Conservation (phyloP, 2,329 filamentous ascomycete species). For the Fusarium mangiferae region DNA sequence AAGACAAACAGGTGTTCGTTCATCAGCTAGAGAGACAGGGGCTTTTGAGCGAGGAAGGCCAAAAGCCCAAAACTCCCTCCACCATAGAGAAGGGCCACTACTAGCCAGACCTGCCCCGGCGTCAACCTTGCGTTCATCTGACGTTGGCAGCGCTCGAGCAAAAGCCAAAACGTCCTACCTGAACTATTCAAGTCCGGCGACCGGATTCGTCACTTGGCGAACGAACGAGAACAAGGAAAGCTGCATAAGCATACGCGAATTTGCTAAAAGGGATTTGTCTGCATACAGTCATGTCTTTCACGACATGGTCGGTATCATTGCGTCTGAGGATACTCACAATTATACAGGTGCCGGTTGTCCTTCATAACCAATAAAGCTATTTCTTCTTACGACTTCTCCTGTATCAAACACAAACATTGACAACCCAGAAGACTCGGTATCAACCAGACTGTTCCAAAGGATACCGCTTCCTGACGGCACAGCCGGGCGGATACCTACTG, state of each 20-base stretch:
- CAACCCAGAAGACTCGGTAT: background rate
- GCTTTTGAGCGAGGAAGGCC: background rate
- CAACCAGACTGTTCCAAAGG: background rate
- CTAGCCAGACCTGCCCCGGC: background rate
- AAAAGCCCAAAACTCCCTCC: background rate
- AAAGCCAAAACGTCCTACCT: constrained; percentile 6
- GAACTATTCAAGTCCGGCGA: background rate
- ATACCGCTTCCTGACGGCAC: constrained; percentile 2
- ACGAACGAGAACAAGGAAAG: constrained; percentile 24
- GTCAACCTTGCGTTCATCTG: constrained; percentile 36
- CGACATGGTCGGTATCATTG: constrained; percentile 1
- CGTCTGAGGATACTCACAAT: constrained; percentile 1
- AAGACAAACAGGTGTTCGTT: background rate
- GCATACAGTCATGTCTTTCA: constrained; percentile 12
- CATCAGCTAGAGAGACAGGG: background rate
- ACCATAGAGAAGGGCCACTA: background rate
- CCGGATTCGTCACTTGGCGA: background rate
- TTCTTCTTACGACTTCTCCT: constrained; percentile 14
- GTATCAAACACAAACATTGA: background rate
- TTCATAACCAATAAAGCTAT: constrained; percentile 10
- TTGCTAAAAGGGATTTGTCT: background rate
- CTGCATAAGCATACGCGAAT: constrained; percentile 22
- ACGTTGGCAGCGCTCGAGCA: constrained; percentile 10
- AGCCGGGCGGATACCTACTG: constrained; percentile 28
- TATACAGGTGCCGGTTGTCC: background rate